Base-by-base conservation (phyloP, 2,329 filamentous ascomycete species). In the Exophiala phaeomuriformis region DNA sequence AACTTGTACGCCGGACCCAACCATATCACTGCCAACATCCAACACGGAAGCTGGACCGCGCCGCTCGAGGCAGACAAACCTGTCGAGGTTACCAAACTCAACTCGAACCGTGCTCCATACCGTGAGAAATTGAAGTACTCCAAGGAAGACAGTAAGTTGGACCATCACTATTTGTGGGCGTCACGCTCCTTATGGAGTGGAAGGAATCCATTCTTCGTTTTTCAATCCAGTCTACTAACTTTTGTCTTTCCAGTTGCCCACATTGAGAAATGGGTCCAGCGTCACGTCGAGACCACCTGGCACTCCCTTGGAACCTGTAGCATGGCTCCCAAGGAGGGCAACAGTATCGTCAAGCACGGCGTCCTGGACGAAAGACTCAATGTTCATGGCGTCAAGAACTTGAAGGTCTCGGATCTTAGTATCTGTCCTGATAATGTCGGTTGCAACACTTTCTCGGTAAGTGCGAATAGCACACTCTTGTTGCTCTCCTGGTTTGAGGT, bases 401-500 rank as follows among this genome's bases (percentile, higher is more conserved):
- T 90, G 63, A 89, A 89, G 77, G 85, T 89, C 28, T 84, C 84
- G 8, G 86, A 90, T 68, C 69, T 89, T 42, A 83, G 78, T 47
- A 86, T 89, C 73, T 89, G 85, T 69, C 85, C 86, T 0, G 85
- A 89, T 68, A 90, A 89, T 60, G 85, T 89, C 27, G 85, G 83
- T 56, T 83, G 81, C 71, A 83, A 84, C 69, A 83, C 79, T 61
- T 81, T 69, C 68, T 75, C 73, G 57, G 60, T 69, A 63, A 57
- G 64, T 65, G n/a, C 9, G 43, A 28, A 39, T 8, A 33, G 40
- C 10, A 8, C 27, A 12, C 10, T 10, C 3, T 7, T 39, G 19
- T 3, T 10, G 29, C 72, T 30, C 27, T 31, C 6, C 27, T 5
- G 37, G 28, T 45, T 32, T 4, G 28, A 27, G 4, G 3, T 41